These are phyloP conservation scores for Hypholoma sublateritium DNA, from an alignment of 768 basidiomycete genomes.

Conservation along the genomic window DNA sequence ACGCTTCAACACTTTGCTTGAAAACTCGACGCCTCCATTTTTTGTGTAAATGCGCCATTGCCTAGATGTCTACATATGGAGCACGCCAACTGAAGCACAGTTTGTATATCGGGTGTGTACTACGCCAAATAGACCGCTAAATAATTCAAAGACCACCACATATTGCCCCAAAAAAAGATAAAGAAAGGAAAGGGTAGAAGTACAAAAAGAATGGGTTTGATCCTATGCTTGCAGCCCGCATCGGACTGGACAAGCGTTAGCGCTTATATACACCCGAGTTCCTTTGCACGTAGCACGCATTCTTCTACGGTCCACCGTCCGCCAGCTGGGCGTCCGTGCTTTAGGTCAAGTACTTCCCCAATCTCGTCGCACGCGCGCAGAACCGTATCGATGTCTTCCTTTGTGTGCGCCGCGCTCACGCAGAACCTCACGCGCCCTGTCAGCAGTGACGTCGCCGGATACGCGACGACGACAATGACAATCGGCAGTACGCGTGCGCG, in stretches of 20 bases:
- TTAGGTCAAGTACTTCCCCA: conserved; percentile 87
- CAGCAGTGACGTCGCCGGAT: conserved; percentile 88
- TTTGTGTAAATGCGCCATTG: too few relatives aligned
- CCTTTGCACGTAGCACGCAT: conserved; percentile 68
- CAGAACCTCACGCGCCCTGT: conserved; percentile 92
- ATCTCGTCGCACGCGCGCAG: conserved; percentile 89
- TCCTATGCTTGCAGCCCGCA: too few relatives aligned
- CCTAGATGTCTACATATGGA: too few relatives aligned
- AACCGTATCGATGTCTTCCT: conserved; percentile 90
- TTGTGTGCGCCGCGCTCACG: conserved; percentile 92
- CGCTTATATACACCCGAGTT: conserved; percentile 46
- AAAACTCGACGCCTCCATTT: too few relatives aligned
- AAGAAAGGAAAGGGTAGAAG: too few relatives aligned
- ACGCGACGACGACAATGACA: conserved; percentile 86
- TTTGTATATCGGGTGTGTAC: too few relatives aligned
- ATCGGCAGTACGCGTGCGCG: conserved; percentile 75
- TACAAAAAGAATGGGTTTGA: too few relatives aligned
- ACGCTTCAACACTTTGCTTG: too few relatives aligned
- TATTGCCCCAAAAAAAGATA: too few relatives aligned
- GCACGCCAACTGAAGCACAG: too few relatives aligned
- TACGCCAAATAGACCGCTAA: too few relatives aligned
- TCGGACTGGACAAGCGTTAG: not conserved
- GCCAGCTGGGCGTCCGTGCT: conserved; percentile 55
- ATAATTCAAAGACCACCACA: too few relatives aligned
- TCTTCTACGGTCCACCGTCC: conserved; percentile 82